A percentile compares a stretch with the other conserved stretches of the same genome.
These are phyloP conservation scores for Hamamelis virginiana DNA, from an alignment of 164 flowering plant species.

Conservation along the genomic window DNA sequence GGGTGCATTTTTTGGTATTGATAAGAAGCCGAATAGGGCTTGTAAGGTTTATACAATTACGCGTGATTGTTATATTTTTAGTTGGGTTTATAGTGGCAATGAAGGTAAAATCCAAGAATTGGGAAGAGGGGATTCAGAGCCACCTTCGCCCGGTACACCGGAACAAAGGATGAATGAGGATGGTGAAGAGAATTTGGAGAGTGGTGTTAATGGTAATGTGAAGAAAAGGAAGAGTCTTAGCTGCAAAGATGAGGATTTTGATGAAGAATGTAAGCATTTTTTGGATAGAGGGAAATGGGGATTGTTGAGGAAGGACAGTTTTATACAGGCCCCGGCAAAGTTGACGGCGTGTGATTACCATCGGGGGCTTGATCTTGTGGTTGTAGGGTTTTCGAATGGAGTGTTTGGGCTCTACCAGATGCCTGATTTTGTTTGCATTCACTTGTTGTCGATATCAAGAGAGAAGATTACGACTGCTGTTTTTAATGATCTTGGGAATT, in stretches of 20 bases:
- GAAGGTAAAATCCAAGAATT: conserved; percentile 27
- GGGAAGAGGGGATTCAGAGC: conserved; percentile 38
- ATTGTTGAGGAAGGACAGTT: conserved; percentile 66
- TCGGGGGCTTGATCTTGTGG: conserved; percentile 73
- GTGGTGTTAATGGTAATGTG: conserved; percentile 3
- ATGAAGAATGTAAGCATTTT: conserved; percentile 28
- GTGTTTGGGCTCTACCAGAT: conserved; percentile 92
- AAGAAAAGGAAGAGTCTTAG: conserved; percentile 56
- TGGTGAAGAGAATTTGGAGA: conserved; percentile 11
- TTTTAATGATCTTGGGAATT: conserved; percentile 86
- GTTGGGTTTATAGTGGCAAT: conserved; percentile 49
- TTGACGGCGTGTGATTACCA: conserved; percentile 91
- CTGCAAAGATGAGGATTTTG: conserved; percentile 29
- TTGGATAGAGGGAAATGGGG: conserved; percentile 76
- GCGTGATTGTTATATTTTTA: conserved; percentile 70
- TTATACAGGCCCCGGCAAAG: conserved; percentile 63
- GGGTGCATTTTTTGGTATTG: conserved; percentile 70
- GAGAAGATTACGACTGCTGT: conserved; percentile 91
- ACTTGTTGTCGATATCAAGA: conserved; percentile 84
- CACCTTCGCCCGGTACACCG: conserved; percentile 81
- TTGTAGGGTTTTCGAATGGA: conserved; percentile 91
- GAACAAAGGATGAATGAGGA: conserved; percentile 37
- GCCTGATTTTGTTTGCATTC: conserved; percentile 94
- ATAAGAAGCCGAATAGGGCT: conserved; percentile 51
- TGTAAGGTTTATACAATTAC: conserved; percentile 57